A percentile compares a stretch with the other conserved stretches of the same genome.
These are phyloP conservation scores for Aspergillus affinis DNA, from an alignment of 495 filamentous ascomycete species.

Conservation along the genomic window DNA sequence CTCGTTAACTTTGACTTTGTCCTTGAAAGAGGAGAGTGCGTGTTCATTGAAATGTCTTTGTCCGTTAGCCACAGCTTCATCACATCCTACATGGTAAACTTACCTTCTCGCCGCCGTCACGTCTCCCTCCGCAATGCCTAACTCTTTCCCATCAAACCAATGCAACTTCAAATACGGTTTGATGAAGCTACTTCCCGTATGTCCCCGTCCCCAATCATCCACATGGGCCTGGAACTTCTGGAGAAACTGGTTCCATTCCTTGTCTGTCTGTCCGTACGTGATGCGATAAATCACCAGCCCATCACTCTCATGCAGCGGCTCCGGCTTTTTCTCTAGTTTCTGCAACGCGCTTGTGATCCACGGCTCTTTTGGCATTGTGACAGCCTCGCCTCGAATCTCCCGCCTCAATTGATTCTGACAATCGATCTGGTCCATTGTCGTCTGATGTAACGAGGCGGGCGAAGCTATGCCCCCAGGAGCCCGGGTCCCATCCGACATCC, in stretches of 20 bases:
- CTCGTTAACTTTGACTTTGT: slow-evolving; percentile 5
- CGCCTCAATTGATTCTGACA: slow-evolving; percentile 19
- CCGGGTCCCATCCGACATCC: not conserved
- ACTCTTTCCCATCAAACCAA: slow-evolving; percentile 34
- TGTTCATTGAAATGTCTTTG: slow-evolving; percentile 21
- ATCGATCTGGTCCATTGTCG: slow-evolving; percentile 12
- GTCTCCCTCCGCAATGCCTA: slow-evolving; percentile 28
- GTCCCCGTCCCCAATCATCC: slow-evolving; percentile 28
- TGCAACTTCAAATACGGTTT: slow-evolving; percentile 28
- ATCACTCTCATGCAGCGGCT: not conserved
- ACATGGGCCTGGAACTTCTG: slow-evolving; percentile 27
- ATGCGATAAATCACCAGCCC: slow-evolving; percentile 37
- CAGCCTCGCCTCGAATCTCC: slow-evolving; percentile 19
- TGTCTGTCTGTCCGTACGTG: slow-evolving; percentile 25
- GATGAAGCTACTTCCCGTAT: slow-evolving; percentile 22
- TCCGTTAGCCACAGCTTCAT: slow-evolving; percentile 1
- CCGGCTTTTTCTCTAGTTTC: slow-evolving; percentile 1
- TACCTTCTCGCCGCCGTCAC: slow-evolving; percentile 31
- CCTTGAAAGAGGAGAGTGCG: not conserved
- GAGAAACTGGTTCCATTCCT: slow-evolving; percentile 26
- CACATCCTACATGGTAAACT: slow-evolving; percentile 1
- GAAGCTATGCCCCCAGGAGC: not conserved
- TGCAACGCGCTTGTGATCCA: slow-evolving; percentile 18
- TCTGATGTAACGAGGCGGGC: slow-evolving; percentile 9
- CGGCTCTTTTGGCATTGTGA: slow-evolving; percentile 20